Evolutionary conservation across 805 yeast species (phyloP).

Genomic region (Candida taoyuanica): DNA sequence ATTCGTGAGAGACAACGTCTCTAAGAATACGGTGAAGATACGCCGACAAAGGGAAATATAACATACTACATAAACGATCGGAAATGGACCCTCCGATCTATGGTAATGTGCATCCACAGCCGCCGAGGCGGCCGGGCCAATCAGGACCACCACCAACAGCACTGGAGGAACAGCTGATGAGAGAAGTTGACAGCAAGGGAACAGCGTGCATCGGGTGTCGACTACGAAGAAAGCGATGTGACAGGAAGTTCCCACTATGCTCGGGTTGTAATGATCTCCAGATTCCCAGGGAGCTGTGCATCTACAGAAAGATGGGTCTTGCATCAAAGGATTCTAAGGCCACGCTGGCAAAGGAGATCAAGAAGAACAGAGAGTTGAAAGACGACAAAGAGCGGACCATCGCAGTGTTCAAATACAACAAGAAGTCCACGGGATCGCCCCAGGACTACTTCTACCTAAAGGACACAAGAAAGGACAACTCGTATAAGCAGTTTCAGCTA

Average conservation of each 20-base stretch:
- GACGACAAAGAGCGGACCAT: slow-evolving; percentile 11
- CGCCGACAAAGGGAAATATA: too few relatives aligned
- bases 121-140: too few relatives aligned
- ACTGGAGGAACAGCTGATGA: too few relatives aligned
- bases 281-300: slow-evolving; percentile 16
- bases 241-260: slow-evolving; percentile 13
- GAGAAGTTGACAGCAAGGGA: slow-evolving; percentile 8
- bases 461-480: slow-evolving; percentile 4
- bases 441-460: slow-evolving; percentile 15
- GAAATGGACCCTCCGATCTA: too few relatives aligned
- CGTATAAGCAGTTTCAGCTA: slow-evolving; percentile 12
- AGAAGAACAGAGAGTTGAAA: slow-evolving; percentile 15
- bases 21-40: too few relatives aligned
- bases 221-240: slow-evolving; percentile 15
- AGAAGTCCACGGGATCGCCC: slow-evolving; percentile 9
- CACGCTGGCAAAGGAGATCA: slow-evolving; percentile 12
- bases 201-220: slow-evolving; percentile 20
- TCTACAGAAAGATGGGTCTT: slow-evolving; percentile 18
- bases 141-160: too few relatives aligned
- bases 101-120: too few relatives aligned
- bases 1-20: too few relatives aligned
- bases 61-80: too few relatives aligned
- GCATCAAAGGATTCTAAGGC: slow-evolving; percentile 17
- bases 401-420: slow-evolving; percentile 14
- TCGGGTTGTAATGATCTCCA: slow-evolving; percentile 15